Percentiles rank a stretch among this genome's conserved stretches.
phyloP scores from a whole-genome alignment of 2,329 filamentous ascomycete genomes.

The Sphaerulina populicola region DNA sequence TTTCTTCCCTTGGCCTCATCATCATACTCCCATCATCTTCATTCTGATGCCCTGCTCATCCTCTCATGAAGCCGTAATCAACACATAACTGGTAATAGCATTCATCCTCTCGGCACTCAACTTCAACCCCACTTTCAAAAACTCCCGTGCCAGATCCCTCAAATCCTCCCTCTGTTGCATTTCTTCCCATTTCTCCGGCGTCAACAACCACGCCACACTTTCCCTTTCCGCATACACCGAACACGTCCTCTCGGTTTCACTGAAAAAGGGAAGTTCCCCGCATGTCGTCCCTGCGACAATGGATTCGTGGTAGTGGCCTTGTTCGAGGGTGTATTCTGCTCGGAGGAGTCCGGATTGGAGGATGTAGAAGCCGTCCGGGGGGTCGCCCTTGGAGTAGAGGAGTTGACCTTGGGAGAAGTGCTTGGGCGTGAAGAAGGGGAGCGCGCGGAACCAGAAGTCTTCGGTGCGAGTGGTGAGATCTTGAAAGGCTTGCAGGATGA shows the following conservation, averaged over 20 bases:
- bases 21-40: too few relatives aligned
- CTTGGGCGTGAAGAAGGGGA: conserved; percentile 63
- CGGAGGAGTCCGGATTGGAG: conserved; percentile 81
- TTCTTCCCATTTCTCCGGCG: conserved; percentile 59
- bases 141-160: conserved; percentile 69
- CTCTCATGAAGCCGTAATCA: conserved; percentile 35
- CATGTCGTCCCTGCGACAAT: conserved; percentile 93
- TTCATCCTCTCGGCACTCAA: conserved; percentile 90
- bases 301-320: conserved; percentile 80
- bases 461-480: conserved; percentile 77
- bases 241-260: conserved; percentile 76
- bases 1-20: too few relatives aligned
- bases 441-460: conserved; percentile 86
- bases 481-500: conserved; percentile 93
- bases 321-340: conserved; percentile 82
- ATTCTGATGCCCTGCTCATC: too few relatives aligned
- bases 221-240: conserved; percentile 66
- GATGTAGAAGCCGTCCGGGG: conserved; percentile 77
- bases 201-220: conserved; percentile 74
- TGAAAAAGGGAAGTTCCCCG: conserved; percentile 93
- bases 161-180: conserved; percentile 57
- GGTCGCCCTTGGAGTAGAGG: conserved; percentile 67
- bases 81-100: conserved; percentile 49
- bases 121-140: conserved; percentile 82
- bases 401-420: conserved; percentile 61